A percentile compares a stretch with the other conserved stretches of the same genome.
phyloP scores from a whole-genome alignment of 2,329 filamentous ascomycete species.

The Neurospora sp. region DNA sequence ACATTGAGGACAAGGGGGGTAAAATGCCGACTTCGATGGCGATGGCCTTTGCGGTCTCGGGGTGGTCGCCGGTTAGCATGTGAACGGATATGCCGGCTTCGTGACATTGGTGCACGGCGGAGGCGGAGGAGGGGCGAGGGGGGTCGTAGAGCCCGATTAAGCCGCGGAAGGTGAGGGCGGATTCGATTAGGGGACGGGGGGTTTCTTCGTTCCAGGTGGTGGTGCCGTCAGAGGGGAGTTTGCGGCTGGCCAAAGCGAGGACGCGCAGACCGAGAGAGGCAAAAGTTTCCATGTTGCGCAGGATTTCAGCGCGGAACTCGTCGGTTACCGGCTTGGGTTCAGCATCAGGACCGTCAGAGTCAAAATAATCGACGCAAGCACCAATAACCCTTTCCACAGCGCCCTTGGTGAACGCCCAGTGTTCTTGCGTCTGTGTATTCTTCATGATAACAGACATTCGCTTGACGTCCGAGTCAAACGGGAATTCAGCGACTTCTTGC shows the following conservation, averaged over 20 bases:
- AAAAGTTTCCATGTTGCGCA: conserved; percentile 42
- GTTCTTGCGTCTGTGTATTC: conserved; percentile 32
- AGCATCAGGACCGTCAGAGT: conserved; percentile 28
- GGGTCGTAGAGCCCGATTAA: conserved; percentile 66
- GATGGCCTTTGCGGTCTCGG: conserved; percentile 57
- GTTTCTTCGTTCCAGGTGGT: conserved; percentile 10
- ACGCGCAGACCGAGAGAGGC: conserved; percentile 57
- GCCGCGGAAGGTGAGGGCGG: conserved; percentile 51
- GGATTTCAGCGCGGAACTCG: conserved; percentile 36
- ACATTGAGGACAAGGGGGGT: conserved; percentile 32
- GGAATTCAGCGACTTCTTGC: conserved; percentile 51
- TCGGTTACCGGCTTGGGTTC: conserved; percentile 40
- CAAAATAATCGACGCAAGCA: conserved; percentile 40
- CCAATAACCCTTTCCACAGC: conserved; percentile 49
- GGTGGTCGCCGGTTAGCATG: conserved; percentile 61
- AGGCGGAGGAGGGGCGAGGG: conserved; percentile 55
- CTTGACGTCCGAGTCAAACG: conserved; percentile 65
- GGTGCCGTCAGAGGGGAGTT: conserved; percentile 23
- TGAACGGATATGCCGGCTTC: conserved; percentile 55
- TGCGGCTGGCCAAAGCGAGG: conserved; percentile 40
- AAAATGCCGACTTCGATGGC: conserved; percentile 57
- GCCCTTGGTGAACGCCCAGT: conserved; percentile 40
- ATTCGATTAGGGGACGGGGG: conserved; percentile 45
- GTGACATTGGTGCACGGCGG: conserved; percentile 48
- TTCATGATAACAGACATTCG: conserved; percentile 66